Evolutionary conservation across 2,329 filamentous ascomycete species (phyloP).

Genomic region (Westerdykella aurantiaca): DNA sequence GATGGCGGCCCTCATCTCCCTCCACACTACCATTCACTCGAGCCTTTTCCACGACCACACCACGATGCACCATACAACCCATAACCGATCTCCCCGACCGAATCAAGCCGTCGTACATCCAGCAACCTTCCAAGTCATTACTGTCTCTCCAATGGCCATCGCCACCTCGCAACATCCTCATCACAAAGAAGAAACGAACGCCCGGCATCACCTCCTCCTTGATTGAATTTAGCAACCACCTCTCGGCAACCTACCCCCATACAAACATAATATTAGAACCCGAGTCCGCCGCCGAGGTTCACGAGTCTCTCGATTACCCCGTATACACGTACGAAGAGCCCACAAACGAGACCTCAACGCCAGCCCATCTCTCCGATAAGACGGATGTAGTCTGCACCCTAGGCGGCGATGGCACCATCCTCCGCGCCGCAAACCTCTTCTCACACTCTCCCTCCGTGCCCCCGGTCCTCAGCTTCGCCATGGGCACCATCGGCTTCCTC

Average conservation of each 20-base stretch:
- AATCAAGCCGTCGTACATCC: constrained; percentile 39
- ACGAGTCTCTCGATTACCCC: constrained; percentile 65
- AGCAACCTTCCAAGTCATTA: constrained; percentile 54
- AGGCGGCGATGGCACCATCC: constrained; percentile 86
- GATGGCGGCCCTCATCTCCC: no score
- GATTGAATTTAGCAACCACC: constrained; percentile 59
- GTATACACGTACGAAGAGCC: constrained; percentile 38
- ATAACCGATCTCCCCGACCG: constrained; percentile 32
- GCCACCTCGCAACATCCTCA: constrained; percentile 61
- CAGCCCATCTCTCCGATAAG: constrained; percentile 57
- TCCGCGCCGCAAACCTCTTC: constrained; percentile 81
- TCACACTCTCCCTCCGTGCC: constrained; percentile 76
- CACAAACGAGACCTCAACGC: constrained; percentile 32
- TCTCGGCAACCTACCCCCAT: constrained; percentile 71
- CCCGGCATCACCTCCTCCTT: constrained; percentile 51
- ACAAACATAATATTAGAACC: constrained; percentile 80
- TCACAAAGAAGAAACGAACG: constrained; percentile 61
- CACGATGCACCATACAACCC: constrained; percentile 19
- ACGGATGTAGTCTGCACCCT: constrained; percentile 86
- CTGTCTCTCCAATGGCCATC: constrained; percentile 62
- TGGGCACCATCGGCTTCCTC: constrained; percentile 91
- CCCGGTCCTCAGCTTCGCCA: constrained; percentile 89
- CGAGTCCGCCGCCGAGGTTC: constrained; percentile 64
- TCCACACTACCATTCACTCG: no score
- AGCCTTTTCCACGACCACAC: constrained; percentile 22